Evolutionary conservation across 352 stramenopile species (phyloP), one percentile per base, ranked within the genome.

Genomic region (Globisporangium nodosum): DNA sequence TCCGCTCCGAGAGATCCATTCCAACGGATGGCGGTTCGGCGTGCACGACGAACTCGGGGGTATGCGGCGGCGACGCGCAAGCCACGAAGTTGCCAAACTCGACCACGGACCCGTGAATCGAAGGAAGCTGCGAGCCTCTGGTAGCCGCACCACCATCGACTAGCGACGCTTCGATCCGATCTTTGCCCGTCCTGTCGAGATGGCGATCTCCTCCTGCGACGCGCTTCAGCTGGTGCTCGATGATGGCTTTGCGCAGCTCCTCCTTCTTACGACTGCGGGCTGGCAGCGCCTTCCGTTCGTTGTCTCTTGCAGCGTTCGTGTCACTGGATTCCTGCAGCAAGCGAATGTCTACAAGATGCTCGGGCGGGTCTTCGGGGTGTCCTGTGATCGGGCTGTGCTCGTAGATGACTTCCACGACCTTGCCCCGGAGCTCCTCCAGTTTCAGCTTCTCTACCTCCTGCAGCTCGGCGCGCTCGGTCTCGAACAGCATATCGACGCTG

Each of bases 401-500:
- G 8, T 50, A 51, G 48, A 61, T 55, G n/a, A 48, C 54, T 6
- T 60, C 31, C 1, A 68, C 20, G 1, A 50, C 48, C 27, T 15
- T 56, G 47, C 4, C 67, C 51, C 53, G 56, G 55, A 5, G 54
- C 58, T 30, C 52, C 0, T 56, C 45, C n/a, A 48, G 48, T 13
- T 37, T 45, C 27, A 62, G 56, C 0, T 51, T 45, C 30, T 68
- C 66, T 1, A 24, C 55, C 45, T 64, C 58, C 53, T 60, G 33
- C 35, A 66, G 49, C 12, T 49, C 58, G 3, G 37, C 51, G 33
- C 78, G 72, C 16, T 82, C 72, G 21, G 70, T 69, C 45, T 85
- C 68, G 51, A 90, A 90, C 8, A 90, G 31, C 27, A 90, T n/a
- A 2, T 54, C 50, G 11, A 63, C 65, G 57, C 80, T 88, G 3